Percentiles rank a stretch among this genome's conserved stretches.
Conservation (phyloP, 2,329 filamentous ascomycete genomes). For the Botrytis deweyae region DNA sequence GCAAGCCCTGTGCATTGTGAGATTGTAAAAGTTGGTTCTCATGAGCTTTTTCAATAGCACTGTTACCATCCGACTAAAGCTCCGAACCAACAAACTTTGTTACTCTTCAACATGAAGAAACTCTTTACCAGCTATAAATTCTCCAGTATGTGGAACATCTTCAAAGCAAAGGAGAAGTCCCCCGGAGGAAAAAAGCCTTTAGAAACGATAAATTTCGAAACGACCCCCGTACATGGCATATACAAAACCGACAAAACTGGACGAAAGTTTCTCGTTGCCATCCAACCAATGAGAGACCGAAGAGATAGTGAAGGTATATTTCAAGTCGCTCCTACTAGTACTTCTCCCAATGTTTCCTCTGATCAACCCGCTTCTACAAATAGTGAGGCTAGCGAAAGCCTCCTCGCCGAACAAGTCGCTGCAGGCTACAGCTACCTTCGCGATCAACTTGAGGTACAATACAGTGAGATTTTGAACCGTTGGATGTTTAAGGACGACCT, state of each 20-base stretch:
- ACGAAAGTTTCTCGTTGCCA: conserved; percentile 2
- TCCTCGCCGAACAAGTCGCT: background rate
- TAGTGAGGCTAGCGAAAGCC: background rate
- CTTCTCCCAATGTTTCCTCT: background rate
- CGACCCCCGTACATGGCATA: conserved; percentile 27
- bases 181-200: background rate
- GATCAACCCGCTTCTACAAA: background rate
- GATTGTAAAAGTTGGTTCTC: background rate
- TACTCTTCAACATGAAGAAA: background rate
- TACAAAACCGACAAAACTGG: conserved; percentile 18
- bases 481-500: conserved; percentile 27
- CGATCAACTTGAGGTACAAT: conserved; percentile 23
- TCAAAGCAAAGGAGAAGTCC: background rate
- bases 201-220: background rate
- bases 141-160: background rate
- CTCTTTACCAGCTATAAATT: background rate
- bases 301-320: conserved; percentile 25
- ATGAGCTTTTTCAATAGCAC: background rate
- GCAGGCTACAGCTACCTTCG: conserved; percentile 24
- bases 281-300: conserved; percentile 9
- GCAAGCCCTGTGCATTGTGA: background rate
- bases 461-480: conserved; percentile 24
- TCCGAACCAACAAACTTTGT: background rate
- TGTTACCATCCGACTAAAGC: background rate
- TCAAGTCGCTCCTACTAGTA: background rate